phyloP scores from a whole-genome alignment of 2,329 filamentous ascomycete genomes.

The Elsinoe perseae region DNA sequence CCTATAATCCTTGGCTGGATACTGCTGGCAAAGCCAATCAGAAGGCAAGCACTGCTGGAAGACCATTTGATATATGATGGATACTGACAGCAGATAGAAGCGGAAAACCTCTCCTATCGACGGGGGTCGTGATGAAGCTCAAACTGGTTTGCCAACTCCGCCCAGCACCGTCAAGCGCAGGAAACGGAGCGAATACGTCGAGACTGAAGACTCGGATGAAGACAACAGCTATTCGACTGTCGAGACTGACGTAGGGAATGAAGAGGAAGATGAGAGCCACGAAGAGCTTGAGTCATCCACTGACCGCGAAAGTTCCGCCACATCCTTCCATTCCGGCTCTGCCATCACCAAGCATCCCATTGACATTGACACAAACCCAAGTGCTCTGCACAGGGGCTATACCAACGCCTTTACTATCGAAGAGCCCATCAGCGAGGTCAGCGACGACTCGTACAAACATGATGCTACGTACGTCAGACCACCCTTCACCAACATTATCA shows the following conservation, averaged over 20 bases:
- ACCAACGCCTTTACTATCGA: not conserved
- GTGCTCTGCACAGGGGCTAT: not conserved
- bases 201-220: not conserved
- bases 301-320: not conserved
- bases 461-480: not conserved
- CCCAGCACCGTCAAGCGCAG: not conserved
- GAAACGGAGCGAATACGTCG: not conserved
- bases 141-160: not conserved
- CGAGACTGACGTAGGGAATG: not conserved
- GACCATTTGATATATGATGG: not conserved
- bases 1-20: conserved; percentile 7
- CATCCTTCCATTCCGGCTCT: not conserved
- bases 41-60: not conserved
- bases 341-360: not conserved
- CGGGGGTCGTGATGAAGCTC: not conserved
- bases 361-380: not conserved
- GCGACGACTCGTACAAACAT: not conserved
- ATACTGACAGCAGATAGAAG: not conserved
- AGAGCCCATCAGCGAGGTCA: not conserved
- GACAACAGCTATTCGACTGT: not conserved
- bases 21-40: not conserved
- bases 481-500: not conserved
- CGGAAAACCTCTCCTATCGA: not conserved
- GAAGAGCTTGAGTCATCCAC: not conserved
- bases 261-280: not conserved